Conservation (phyloP, 768 basidiomycete species). For the Lactarius pseudohatsudake region DNA sequence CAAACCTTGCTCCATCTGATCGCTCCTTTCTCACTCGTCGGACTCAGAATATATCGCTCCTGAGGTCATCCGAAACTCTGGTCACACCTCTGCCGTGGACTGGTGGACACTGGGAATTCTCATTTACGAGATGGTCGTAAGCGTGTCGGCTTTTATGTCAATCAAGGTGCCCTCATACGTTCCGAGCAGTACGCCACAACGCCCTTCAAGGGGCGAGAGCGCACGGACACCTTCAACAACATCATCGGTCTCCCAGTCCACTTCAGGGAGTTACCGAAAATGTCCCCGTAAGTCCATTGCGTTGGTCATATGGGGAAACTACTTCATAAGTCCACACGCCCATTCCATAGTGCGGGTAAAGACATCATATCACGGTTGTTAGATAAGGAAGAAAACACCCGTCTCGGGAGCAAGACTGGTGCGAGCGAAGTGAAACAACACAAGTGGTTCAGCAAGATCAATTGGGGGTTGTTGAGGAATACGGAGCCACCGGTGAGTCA, state of each 20-base stretch:
- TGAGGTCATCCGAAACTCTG: constrained; percentile 95
- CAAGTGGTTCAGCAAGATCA: constrained; percentile 96
- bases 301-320: not conserved
- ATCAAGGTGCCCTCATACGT: constrained; percentile 28
- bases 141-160: constrained; percentile 38
- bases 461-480: constrained; percentile 95
- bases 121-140: constrained; percentile 98
- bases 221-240: constrained; percentile 95
- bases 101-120: constrained; percentile 99
- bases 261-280: constrained; percentile 83
- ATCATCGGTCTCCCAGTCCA: constrained; percentile 83
- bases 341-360: constrained; percentile 68
- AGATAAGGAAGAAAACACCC: constrained; percentile 86
- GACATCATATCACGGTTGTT: constrained; percentile 83
- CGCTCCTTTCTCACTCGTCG: constrained; percentile 24
- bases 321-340: constrained; percentile 17
- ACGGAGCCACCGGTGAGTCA: constrained; percentile 83
- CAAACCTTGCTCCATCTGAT: constrained; percentile 20
- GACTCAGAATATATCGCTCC: constrained; percentile 94
- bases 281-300: constrained; percentile 42
- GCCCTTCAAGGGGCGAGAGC: constrained; percentile 95
- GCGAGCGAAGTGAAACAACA: constrained; percentile 99
- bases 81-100: constrained; percentile 97
- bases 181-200: constrained; percentile 85
- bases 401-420: constrained; percentile 89